Conservation (phyloP, 2,329 filamentous ascomycete genomes). For the Aureobasidium sp. region DNA sequence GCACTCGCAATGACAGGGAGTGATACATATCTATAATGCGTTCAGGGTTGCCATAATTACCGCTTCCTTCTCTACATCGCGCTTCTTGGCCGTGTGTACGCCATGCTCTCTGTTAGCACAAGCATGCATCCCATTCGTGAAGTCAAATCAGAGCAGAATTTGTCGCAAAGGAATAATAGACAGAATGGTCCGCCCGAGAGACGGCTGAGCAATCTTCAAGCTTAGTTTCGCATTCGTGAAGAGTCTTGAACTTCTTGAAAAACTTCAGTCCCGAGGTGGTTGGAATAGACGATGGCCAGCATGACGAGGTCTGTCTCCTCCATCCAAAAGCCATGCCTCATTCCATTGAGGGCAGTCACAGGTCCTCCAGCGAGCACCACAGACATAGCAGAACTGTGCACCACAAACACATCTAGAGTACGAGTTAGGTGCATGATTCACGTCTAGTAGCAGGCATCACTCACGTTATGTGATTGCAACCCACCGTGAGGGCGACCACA, state of each 20-base stretch:
- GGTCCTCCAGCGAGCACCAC: slow-evolving; percentile 8
- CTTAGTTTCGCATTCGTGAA: no score
- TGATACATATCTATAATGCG: neutral
- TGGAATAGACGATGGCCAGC: neutral
- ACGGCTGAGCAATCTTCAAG: no score
- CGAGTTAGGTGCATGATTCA: neutral
- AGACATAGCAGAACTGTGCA: slow-evolving; percentile 9
- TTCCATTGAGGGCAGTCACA: neutral
- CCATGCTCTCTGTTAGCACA: no score
- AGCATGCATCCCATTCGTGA: no score
- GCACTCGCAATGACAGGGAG: neutral
- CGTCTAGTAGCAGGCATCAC: neutral
- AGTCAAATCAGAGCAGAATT: no score
- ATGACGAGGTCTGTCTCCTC: neutral
- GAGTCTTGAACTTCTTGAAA: no score
- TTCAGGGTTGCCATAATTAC: neutral
- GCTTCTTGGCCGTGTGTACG: no score
- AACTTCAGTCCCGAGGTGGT: neutral
- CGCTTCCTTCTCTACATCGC: no score
- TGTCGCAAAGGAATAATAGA: no score
- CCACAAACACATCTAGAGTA: neutral
- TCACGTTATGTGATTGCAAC: slow-evolving; percentile 8
- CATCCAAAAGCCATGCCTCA: neutral
- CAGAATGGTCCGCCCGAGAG: no score
- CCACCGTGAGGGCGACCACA: neutral